Evolutionary conservation across 306 rosid species (phyloP), one percentile per base, ranked within the genome.

Genomic region (Carpinus fangiana): DNA sequence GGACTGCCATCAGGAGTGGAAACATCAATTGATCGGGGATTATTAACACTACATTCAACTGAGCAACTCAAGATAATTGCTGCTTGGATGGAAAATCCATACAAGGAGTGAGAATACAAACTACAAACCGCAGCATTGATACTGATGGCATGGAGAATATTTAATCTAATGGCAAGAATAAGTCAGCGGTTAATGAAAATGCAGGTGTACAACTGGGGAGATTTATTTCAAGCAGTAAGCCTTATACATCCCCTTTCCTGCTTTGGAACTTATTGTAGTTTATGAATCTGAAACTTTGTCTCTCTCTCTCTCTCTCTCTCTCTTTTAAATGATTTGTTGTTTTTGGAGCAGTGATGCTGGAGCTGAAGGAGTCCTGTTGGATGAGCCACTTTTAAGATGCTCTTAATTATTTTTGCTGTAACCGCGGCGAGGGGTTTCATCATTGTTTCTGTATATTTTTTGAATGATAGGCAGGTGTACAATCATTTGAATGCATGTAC

Each of bases 1-100:
- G 76, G 78, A 78, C 83, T 68, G 53, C 87, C 76, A 79, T 87
- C 73, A 86, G 86, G 86, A 90, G 82, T 70, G 86, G 77, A 69
- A 64, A 86, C 62, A 70, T 85, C 46, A 80, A 88, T 69, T 86
- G 75, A 84, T 76, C 28, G 61, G 6, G 59, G 8, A 17, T 31
- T 47, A 41, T 3, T 53, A 66, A 68, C 80, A 80, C 69, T 74
- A 7, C 23, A 21, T 57, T 61, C 38, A 12, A 45, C 31, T 66
- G 8, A 43, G 46, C 62, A 73, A 72, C 78, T 73, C 55, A 65
- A 81, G 78, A 67, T 51, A 45, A 34, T 60, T 64, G 64, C 57
- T 60, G 17, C 34, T 14, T 53, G 76, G 77, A 67, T 77, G 84
- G 61, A 72, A 76, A 74, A 16, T 73, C 59, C 41, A 62, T 41